Base-by-base conservation (phyloP, 306 rosid genomes). In the Vachellia collinsii region DNA sequence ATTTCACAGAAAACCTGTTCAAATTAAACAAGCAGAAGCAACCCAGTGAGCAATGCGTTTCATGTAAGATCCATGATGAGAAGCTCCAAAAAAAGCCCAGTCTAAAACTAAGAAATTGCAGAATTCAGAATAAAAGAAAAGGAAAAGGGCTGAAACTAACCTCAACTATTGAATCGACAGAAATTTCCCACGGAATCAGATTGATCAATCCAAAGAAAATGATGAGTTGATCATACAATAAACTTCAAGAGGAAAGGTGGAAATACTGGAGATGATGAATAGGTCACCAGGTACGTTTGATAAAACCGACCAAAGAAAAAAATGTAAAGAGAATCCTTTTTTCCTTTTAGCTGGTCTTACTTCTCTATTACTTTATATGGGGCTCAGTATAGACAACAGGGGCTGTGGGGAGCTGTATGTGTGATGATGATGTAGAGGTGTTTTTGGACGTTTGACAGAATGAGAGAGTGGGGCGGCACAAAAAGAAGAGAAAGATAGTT, bases 391-490 rank as follows among this genome's bases (percentile, higher is more conserved):
- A 38, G 46, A 54, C 62, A 63, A 77, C 80, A 70, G 75, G 73
- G 83, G 75, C 86, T 74, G 72, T 70, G 70, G 65, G 63, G 70
- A 89, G 89, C 80, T 83, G 82, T 69, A 63, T 72, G 69, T 54
- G 80, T 50, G 56, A 39, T 83, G 82, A 11, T n/a, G 62, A 20
- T 8, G 19, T 74, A 48, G 51, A 82, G 68, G 19, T 82, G 73
- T 12, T 77, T 29, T 74, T 70, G 78, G 70, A 78, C 74, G 44
- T 80, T 85, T 85, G 74, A 72, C 70, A 83, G 70, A 62, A 62
- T 74, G 86, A 79, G 69, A 72, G 70, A 82, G 87, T 82, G 89
- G 91, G 89, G 58, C 88, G 89, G 88, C 92, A 87, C 23, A 46
- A 70, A 22, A 17, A 36, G 72, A 22, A 70, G 74, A 70, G 74